Evolutionary conservation across 768 basidiomycete species (phyloP).

Genomic region (Mycena olivaceomarginata): DNA sequence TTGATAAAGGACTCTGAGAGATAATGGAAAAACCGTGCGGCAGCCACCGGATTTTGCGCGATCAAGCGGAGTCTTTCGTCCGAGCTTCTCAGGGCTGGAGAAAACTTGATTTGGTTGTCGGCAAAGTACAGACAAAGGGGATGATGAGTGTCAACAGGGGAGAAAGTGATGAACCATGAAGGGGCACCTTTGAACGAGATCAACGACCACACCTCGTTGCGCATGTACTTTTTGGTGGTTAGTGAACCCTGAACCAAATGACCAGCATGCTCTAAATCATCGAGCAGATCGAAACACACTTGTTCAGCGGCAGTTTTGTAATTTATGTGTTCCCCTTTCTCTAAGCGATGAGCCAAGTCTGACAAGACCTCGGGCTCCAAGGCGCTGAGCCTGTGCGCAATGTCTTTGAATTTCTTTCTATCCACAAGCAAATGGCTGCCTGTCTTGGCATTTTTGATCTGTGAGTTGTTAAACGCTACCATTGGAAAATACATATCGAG

Average conservation of each 20-base stretch:
- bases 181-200: no score
- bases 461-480: not conserved
- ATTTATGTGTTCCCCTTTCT: not conserved
- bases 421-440: not conserved
- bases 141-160: no score
- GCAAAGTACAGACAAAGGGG: not conserved
- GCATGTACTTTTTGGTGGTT: no score
- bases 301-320: no score
- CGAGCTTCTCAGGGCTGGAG: not conserved
- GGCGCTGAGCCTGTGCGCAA: not conserved
- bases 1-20: not conserved
- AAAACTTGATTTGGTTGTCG: not conserved
- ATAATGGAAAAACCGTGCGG: not conserved
- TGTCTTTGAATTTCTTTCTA: not conserved
- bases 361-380: not conserved
- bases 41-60: not conserved
- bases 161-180: no score
- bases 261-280: no score
- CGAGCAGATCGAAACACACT: no score
- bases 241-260: no score
- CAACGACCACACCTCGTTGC: no score
- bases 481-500: not conserved
- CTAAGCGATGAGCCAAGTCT: not conserved
- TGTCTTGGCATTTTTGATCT: not conserved
- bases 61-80: not conserved